These are phyloP conservation scores for Coemansia sp. DNA, from an alignment of 192 early-diverging fungal genomes.

Conservation along the genomic window DNA sequence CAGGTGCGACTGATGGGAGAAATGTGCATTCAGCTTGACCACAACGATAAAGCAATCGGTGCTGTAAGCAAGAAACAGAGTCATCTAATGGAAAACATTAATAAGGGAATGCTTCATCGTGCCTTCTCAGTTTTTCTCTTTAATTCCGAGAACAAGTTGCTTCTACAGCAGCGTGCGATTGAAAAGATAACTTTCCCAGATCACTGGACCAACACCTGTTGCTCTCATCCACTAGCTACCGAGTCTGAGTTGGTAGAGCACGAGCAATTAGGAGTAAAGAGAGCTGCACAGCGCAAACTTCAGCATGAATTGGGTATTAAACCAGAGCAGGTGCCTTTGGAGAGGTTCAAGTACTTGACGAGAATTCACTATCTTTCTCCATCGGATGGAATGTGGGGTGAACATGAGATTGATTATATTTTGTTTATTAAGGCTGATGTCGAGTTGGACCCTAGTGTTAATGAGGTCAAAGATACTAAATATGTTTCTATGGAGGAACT, in stretches of 20 bases:
- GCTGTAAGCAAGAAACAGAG: slow-evolving; percentile 91
- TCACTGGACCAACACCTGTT: slow-evolving; percentile 98
- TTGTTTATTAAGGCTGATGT: slow-evolving; percentile 82
- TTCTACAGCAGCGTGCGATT: slow-evolving; percentile 90
- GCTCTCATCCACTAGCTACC: slow-evolving; percentile 90
- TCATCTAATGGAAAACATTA: slow-evolving; percentile 95
- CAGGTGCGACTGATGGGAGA: slow-evolving; percentile 96
- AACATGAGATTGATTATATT: slow-evolving; percentile 98
- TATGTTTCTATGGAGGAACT: slow-evolving; percentile 88
- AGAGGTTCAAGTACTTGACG: slow-evolving; percentile 86
- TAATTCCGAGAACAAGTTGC: slow-evolving; percentile 77
- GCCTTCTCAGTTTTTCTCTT: slow-evolving; percentile 98
- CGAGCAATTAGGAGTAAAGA: slow-evolving; percentile 77
- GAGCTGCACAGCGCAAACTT: slow-evolving; percentile 91
- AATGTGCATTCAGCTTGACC: slow-evolving; percentile 94
- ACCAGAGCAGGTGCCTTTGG: slow-evolving; percentile 73
- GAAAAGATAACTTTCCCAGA: slow-evolving; percentile 99
- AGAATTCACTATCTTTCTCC: slow-evolving; percentile 95
- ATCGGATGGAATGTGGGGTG: slow-evolving; percentile 97
- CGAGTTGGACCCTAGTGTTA: slow-evolving; percentile 72
- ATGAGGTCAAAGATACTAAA: slow-evolving; percentile 82
- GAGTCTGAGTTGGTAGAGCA: slow-evolving; percentile 75
- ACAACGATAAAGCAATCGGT: slow-evolving; percentile 81
- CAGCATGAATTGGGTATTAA: slow-evolving; percentile 94
- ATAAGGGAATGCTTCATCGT: slow-evolving; percentile 85